Evolutionary conservation across 495 filamentous ascomycete genomes (phyloP), one percentile per base, ranked within the genome.

Genomic region (Penicillium waksmanii): DNA sequence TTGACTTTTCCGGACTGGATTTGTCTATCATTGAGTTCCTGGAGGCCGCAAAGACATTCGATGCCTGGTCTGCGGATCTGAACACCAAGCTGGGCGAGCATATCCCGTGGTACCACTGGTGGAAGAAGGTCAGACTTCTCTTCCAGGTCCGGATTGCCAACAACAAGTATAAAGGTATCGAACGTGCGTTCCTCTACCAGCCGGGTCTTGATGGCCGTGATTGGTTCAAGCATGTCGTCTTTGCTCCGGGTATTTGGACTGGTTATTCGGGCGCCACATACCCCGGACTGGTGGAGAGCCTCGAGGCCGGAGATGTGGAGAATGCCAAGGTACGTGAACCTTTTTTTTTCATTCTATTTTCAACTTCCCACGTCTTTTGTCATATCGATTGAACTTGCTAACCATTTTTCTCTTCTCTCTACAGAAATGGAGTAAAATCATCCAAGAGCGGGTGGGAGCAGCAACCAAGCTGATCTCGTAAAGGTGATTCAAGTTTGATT

Each of bases 191-290:
- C 69, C 60, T 89, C 60, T 82, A 87, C 60, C 58, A 75, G 46
- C 67, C 73, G 1, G 86, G 86, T 17, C 68, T 89, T 35, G 86
- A 88, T 60, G 80, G 80, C 5, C 76, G 86, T 50, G 69, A 62
- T 38, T 87, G 85, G 85, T 89, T 84, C 73, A 89, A 89, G 68
- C 86, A 88, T 56, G 81, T 87, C n/a, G 85, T 89, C 25, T 89
- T 88, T 70, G 87, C 85, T 6, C 85, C 87, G n/a, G 87, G 92
- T 1, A 65, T 92, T 42, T 97, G 92, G 92, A 96, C 91, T 0
- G 92, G 92, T 7, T 97, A 97, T 73, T 77, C 91, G 0, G 92
- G 92, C 2, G 89, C 83, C 35, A 88, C 84, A 11, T 89, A 84
- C 63, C 86, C 86, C 3, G 84, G 85, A 11, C 56, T 89, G 21